phyloP scores from a whole-genome alignment of 1,139 yeast species.

The Taphrina flavorubra region DNA sequence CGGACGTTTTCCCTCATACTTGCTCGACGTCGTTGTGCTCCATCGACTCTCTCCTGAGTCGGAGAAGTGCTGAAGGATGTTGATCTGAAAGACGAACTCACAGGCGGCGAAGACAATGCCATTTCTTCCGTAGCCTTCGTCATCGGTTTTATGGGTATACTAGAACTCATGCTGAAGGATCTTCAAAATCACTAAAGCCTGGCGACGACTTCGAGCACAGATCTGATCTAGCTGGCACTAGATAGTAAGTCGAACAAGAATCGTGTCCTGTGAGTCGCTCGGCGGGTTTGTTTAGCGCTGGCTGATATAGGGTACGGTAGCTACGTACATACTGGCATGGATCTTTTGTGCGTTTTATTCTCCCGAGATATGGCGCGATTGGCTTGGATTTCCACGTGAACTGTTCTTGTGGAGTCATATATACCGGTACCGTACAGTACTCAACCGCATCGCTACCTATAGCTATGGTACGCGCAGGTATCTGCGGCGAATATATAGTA shows the following conservation, averaged over 20 bases:
- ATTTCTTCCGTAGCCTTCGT: constrained; percentile 17
- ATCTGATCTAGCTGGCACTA: too few relatives aligned
- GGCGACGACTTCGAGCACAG: too few relatives aligned
- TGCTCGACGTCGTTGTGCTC: constrained; percentile 8
- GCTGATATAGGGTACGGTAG: neutral
- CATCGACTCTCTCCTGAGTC: constrained; percentile 8
- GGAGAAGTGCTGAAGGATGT: constrained; percentile 21
- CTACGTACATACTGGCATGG: neutral
- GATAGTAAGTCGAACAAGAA: too few relatives aligned
- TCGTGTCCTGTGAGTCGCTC: too few relatives aligned
- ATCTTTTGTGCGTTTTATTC: neutral
- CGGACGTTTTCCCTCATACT: constrained; percentile 29
- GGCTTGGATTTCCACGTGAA: constrained; percentile 11
- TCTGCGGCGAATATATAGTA: too few relatives aligned
- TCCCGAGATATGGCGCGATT: constrained; percentile 22
- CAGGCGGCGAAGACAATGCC: constrained; percentile 22
- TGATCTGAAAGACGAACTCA: constrained; percentile 21
- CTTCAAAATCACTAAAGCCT: too few relatives aligned
- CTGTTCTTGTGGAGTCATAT: neutral
- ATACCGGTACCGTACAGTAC: too few relatives aligned
- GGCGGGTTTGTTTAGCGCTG: neutral
- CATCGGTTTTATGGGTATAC: constrained; percentile 20
- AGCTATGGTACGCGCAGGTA: too few relatives aligned
- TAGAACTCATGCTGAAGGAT: constrained; percentile 5
- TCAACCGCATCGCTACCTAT: too few relatives aligned